Percentiles rank a stretch among this genome's conserved stretches.
Evolutionary conservation across 345 rosid genomes (phyloP).

Genomic region (Firmiana major): DNA sequence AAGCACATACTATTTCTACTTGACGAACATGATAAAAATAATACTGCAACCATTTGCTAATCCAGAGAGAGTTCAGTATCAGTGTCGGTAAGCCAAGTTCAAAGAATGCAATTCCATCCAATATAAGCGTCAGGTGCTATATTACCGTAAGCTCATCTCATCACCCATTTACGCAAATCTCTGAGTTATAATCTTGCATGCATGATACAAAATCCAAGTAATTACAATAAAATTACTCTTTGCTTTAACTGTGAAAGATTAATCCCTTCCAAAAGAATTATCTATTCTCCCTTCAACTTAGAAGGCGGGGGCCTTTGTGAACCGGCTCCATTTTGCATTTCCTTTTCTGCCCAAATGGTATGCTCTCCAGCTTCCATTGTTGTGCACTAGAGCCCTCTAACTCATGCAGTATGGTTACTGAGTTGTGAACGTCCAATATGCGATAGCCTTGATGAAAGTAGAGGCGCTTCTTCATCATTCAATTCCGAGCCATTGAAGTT

Average conservation of each 20-base stretch:
- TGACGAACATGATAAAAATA: not conserved
- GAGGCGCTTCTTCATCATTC: slow-evolving; percentile 82
- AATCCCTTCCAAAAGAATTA: slow-evolving; percentile 5
- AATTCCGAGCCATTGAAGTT: slow-evolving; percentile 32
- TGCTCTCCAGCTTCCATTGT: not conserved
- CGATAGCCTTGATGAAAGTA: slow-evolving; percentile 65
- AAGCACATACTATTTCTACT: too few relatives aligned
- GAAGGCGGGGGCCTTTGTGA: slow-evolving; percentile 5
- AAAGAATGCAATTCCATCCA: not conserved
- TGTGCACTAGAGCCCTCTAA: not conserved
- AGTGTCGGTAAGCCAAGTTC: not conserved
- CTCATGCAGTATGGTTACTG: slow-evolving; percentile 44
- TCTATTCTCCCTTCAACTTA: not conserved
- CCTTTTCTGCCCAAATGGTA: not conserved
- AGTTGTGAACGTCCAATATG: slow-evolving; percentile 82
- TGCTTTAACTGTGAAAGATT: slow-evolving; percentile 6
- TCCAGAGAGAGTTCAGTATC: not conserved
- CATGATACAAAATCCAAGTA: not conserved
- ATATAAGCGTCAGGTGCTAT: not conserved
- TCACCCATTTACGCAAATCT: not conserved
- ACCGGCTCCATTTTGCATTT: not conserved
- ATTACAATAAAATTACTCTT: slow-evolving; percentile 11
- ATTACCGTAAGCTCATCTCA: not conserved
- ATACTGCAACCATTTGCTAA: not conserved
- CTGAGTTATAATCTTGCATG: not conserved